Conservation (phyloP, 495 filamentous ascomycete species). For the Tuber borchii region DNA sequence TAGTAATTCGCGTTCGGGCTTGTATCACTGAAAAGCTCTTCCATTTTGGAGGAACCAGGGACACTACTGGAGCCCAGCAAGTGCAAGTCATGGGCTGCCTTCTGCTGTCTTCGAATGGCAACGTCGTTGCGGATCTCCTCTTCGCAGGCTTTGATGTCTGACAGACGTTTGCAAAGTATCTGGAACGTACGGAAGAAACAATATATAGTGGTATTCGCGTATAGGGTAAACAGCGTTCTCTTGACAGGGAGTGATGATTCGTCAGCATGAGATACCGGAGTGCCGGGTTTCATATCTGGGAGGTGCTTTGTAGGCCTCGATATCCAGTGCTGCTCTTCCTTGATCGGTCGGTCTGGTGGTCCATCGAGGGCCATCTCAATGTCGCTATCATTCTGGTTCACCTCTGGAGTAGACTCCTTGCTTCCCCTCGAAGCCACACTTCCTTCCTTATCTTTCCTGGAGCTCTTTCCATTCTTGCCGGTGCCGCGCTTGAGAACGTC, state of each 20-base stretch:
- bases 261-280: slow-evolving; percentile 56
- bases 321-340: slow-evolving; percentile 53
- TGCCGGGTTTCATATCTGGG: slow-evolving; percentile 40
- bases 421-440: slow-evolving; percentile 58
- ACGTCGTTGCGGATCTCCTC: slow-evolving; percentile 66
- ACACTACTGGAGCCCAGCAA: slow-evolving; percentile 43
- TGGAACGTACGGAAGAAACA: slow-evolving; percentile 91
- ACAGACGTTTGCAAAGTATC: slow-evolving; percentile 74
- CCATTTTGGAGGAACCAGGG: slow-evolving; percentile 60
- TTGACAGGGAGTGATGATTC: slow-evolving; percentile 70
- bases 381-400: slow-evolving; percentile 61
- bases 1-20: slow-evolving; percentile 60
- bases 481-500: slow-evolving; percentile 73
- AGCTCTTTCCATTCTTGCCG: slow-evolving; percentile 57
- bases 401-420: slow-evolving; percentile 79
- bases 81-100: slow-evolving; percentile 72
- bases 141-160: slow-evolving; percentile 71
- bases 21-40: slow-evolving; percentile 71
- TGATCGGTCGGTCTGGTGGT: slow-evolving; percentile 46
- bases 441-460: slow-evolving; percentile 63
- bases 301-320: slow-evolving; percentile 49
- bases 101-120: slow-evolving; percentile 57
- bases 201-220: slow-evolving; percentile 79
- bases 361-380: slow-evolving; percentile 54
- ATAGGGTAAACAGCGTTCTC: slow-evolving; percentile 74